Percentiles rank a stretch among this genome's conserved stretches.
Conservation (phyloP, 1,139 yeast genomes). For the Kodamaea suecica region DNA sequence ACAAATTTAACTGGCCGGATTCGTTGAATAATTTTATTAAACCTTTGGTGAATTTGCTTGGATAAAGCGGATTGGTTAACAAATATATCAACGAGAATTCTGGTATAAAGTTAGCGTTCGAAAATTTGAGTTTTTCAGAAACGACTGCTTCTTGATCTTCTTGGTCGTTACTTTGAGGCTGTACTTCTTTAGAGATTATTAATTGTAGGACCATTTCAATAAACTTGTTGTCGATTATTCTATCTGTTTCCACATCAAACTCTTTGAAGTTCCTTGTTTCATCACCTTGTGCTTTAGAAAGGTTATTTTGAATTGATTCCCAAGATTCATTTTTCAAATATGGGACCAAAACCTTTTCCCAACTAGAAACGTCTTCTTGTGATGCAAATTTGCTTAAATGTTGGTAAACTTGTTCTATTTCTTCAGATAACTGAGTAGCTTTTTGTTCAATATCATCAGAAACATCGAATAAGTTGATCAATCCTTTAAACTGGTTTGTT, state of each 20-base stretch:
- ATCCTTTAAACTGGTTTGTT: slow-evolving; percentile 13
- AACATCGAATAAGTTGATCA: slow-evolving; percentile 13
- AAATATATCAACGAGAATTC: slow-evolving; percentile 66
- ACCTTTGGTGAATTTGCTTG: slow-evolving; percentile 53
- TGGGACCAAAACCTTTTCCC: slow-evolving; percentile 35
- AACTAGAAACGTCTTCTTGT: slow-evolving; percentile 21
- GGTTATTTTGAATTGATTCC: slow-evolving; percentile 20
- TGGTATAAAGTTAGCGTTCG: slow-evolving; percentile 39
- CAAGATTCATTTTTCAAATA: slow-evolving; percentile 32
- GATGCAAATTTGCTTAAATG: slow-evolving; percentile 20
- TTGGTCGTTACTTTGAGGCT: slow-evolving; percentile 4
- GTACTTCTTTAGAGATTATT: slow-evolving; percentile 30
- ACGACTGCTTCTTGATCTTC: slow-evolving; percentile 14
- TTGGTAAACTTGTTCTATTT: slow-evolving; percentile 24
- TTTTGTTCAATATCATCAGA: slow-evolving; percentile 23
- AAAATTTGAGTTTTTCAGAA: slow-evolving; percentile 11
- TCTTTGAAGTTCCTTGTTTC: slow-evolving; percentile 28
- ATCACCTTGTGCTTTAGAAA: slow-evolving; percentile 12
- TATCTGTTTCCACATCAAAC: slow-evolving; percentile 65
- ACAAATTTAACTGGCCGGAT: slow-evolving; percentile 51
- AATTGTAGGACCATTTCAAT: slow-evolving; percentile 47
- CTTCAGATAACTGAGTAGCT: slow-evolving; percentile 18
- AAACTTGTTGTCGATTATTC: slow-evolving; percentile 62
- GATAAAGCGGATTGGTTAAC: slow-evolving; percentile 84
- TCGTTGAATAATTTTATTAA: slow-evolving; percentile 47